Conservation (phyloP, 495 filamentous ascomycete genomes). For the Aspergillus asperescens region DNA sequence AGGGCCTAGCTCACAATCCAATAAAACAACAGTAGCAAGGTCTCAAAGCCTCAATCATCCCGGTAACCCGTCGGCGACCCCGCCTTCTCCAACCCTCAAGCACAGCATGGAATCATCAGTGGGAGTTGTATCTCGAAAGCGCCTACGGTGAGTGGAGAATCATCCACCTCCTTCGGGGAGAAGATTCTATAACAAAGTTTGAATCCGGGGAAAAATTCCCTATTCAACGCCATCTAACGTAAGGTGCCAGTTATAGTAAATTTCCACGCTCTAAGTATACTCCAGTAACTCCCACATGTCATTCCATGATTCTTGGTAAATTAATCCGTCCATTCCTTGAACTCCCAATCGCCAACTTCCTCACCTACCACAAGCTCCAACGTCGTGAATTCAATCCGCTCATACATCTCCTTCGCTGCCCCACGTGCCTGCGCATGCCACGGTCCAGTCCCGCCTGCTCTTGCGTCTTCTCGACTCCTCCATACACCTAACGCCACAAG, state of each 20-base stretch:
- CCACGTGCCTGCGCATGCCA: conserved; percentile 43
- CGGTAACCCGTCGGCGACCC: conserved; percentile 9
- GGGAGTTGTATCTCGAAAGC: background rate
- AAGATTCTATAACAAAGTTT: conserved; percentile 2
- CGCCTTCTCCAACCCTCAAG: conserved; percentile 3
- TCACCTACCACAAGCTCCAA: conserved; percentile 56
- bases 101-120: background rate
- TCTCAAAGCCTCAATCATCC: conserved; percentile 1
- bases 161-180: conserved; percentile 13
- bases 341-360: conserved; percentile 50
- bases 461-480: conserved; percentile 64
- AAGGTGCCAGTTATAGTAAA: too few relatives aligned
- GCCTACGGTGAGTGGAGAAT: background rate
- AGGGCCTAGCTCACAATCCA: background rate
- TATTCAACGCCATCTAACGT: too few relatives aligned
- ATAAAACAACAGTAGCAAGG: conserved; percentile 9
- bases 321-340: conserved; percentile 51
- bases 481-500: conserved; percentile 52
- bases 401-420: conserved; percentile 35
- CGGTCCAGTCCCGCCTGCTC: conserved; percentile 58
- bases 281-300: background rate
- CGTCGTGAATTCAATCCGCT: conserved; percentile 56
- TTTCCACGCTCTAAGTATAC: too few relatives aligned
- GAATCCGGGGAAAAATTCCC: background rate
- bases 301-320: too few relatives aligned